Evolutionary conservation across 306 rosid genomes (phyloP).

Genomic region (Coriaria nepalensis): DNA sequence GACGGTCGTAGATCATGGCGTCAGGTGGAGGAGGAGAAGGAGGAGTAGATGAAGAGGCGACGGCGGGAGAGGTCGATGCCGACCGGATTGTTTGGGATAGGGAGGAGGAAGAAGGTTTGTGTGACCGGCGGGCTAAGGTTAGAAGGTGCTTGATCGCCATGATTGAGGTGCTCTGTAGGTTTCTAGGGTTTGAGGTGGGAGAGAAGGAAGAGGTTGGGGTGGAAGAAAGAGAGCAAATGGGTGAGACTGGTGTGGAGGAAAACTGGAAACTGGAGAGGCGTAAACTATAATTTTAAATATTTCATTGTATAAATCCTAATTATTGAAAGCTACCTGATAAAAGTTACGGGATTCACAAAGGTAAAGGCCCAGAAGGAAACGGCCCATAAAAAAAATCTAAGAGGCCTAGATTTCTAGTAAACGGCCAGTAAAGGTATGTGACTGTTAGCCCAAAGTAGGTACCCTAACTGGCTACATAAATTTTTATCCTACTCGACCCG

Average conservation of each 20-base stretch:
- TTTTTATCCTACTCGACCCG: too few relatives aligned
- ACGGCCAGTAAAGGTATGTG: too few relatives aligned
- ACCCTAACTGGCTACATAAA: too few relatives aligned
- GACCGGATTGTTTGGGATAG: conserved; percentile 26
- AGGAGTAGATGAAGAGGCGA: conserved; percentile 21
- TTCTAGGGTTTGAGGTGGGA: conserved; percentile 38
- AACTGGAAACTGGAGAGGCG: background rate
- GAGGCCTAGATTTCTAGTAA: background rate
- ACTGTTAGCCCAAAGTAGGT: too few relatives aligned
- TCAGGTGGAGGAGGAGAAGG: conserved; percentile 65
- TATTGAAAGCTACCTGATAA: too few relatives aligned
- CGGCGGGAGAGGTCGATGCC: conserved; percentile 33
- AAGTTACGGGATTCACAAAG: too few relatives aligned
- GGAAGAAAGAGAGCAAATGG: background rate
- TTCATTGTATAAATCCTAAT: too few relatives aligned
- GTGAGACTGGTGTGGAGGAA: background rate
- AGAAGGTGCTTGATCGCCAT: conserved; percentile 75
- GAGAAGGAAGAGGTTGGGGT: background rate
- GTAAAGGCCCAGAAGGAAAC: background rate
- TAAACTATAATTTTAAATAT: too few relatives aligned
- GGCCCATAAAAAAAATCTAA: background rate
- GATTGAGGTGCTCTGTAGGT: conserved; percentile 12
- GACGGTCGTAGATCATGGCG: conserved; percentile 85
- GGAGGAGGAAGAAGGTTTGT: conserved; percentile 16
- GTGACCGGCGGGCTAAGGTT: conserved; percentile 51